phyloP scores from a whole-genome alignment of 306 rosid genomes.

The Trifolium pratense region DNA sequence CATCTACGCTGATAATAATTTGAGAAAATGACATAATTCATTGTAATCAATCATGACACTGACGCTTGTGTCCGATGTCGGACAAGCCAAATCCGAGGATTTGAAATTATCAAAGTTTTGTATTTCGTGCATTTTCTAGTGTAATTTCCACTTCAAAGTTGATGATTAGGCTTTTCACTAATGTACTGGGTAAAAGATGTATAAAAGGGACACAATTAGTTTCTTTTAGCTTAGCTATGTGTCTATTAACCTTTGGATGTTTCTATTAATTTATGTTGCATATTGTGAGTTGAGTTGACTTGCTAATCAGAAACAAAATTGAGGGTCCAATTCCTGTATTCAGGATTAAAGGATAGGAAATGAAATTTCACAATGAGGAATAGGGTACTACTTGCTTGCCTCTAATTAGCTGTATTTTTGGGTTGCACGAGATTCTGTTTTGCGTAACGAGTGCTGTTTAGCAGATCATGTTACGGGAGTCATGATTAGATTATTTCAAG shows the following conservation, averaged over 20 bases:
- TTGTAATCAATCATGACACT: too few relatives aligned
- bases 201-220: not conserved
- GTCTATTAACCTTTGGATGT: not conserved
- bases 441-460: conserved; percentile 15
- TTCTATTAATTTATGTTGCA: conserved; percentile 7
- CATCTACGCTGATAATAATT: too few relatives aligned
- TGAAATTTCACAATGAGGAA: not conserved
- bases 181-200: not conserved
- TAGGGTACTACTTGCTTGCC: too few relatives aligned
- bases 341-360: not conserved
- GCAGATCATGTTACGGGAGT: conserved; percentile 6
- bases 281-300: not conserved
- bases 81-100: too few relatives aligned
- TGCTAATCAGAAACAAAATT: not conserved
- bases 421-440: not conserved
- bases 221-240: not conserved
- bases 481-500: not conserved
- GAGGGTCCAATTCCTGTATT: conserved; percentile 1
- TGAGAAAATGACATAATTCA: too few relatives aligned
- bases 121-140: not conserved
- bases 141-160: not conserved
- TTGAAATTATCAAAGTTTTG: conserved; percentile 12
- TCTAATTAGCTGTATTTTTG: not conserved
- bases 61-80: too few relatives aligned
- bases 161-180: conserved; percentile 8